Evolutionary conservation across 768 basidiomycete genomes (phyloP).

Genomic region (Hygrophoropsis aurantiaca): DNA sequence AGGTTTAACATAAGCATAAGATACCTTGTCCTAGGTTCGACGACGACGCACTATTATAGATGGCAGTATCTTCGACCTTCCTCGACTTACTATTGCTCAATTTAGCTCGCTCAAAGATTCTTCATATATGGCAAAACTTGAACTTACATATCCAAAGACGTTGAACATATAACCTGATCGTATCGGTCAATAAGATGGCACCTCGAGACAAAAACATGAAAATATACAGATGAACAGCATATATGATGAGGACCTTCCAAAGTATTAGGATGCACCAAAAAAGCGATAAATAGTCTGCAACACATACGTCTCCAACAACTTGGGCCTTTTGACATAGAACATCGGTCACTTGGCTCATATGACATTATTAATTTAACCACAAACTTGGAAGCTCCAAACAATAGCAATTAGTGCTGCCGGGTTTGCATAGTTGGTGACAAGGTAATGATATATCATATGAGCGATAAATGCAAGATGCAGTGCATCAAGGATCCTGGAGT

Average conservation of each 20-base stretch:
- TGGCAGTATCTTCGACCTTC: background rate
- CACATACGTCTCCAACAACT: no score
- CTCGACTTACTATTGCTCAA: background rate
- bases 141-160: constrained; percentile 4
- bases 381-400: constrained; percentile 21
- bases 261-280: background rate
- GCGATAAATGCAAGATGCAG: constrained; percentile 34
- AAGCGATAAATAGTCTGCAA: no score
- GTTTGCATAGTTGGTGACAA: constrained; percentile 34
- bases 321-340: no score
- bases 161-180: background rate
- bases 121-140: background rate
- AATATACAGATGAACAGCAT: background rate
- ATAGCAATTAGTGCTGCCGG: constrained; percentile 21
- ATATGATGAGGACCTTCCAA: background rate
- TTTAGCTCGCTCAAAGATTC: background rate
- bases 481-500: constrained; percentile 33
- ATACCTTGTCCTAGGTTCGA: no score
- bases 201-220: background rate
- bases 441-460: constrained; percentile 36
- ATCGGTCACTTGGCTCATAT: no score
- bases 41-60: background rate
- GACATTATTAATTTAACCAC: background rate
- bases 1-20: background rate
- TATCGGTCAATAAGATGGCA: background rate